Evolutionary conservation across 768 basidiomycete genomes (phyloP).

Genomic region (Tephrocybe sp.): DNA sequence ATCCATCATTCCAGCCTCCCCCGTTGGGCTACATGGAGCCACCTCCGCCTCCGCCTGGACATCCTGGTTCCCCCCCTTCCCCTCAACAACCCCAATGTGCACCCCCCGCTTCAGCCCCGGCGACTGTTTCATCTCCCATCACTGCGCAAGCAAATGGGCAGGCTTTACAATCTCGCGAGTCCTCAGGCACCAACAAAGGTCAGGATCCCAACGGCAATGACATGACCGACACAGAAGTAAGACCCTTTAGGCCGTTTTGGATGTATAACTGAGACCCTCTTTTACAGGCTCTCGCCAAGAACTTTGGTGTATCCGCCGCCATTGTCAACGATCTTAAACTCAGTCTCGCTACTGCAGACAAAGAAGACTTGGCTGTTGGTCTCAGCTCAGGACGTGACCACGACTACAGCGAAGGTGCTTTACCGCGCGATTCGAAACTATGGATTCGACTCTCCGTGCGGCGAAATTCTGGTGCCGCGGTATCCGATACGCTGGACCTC

Average conservation of each 20-base stretch:
- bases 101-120: slow-evolving; percentile 24
- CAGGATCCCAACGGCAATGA: slow-evolving; percentile 81
- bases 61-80: slow-evolving; percentile 26
- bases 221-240: slow-evolving; percentile 67
- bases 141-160: slow-evolving; percentile 16
- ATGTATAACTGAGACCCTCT: neutral
- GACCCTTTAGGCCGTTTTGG: slow-evolving; percentile 6
- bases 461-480: slow-evolving; percentile 40
- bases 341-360: slow-evolving; percentile 45
- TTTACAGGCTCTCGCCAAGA: slow-evolving; percentile 66
- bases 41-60: slow-evolving; percentile 30
- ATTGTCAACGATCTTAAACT: slow-evolving; percentile 69
- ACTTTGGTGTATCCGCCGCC: slow-evolving; percentile 72
- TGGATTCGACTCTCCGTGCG: slow-evolving; percentile 61
- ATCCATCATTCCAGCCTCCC: slow-evolving; percentile 59
- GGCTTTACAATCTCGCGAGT: slow-evolving; percentile 20
- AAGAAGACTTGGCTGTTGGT: slow-evolving; percentile 78
- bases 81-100: slow-evolving; percentile 40
- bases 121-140: slow-evolving; percentile 22
- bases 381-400: slow-evolving; percentile 71
- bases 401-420: slow-evolving; percentile 48
- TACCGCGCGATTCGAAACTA: slow-evolving; percentile 58
- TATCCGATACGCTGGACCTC: slow-evolving; percentile 35
- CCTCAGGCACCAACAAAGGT: slow-evolving; percentile 54
- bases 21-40: slow-evolving; percentile 26